Evolutionary conservation across 495 filamentous ascomycete species (phyloP).

Genomic region (Parachaetomium inaequale): DNA sequence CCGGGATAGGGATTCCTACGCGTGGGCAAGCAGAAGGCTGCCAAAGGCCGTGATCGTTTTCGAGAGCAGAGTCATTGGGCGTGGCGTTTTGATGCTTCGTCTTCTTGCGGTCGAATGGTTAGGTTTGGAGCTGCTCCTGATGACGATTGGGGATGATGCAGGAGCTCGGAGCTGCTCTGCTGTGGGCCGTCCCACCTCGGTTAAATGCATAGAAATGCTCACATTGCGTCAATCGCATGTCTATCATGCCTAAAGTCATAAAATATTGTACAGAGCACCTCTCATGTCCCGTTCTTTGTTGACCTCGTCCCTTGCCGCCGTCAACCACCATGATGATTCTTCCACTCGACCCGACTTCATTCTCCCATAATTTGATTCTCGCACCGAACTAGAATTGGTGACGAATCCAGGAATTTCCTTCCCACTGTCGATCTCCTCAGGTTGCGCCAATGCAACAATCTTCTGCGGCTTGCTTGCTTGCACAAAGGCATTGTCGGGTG

Average conservation of each 20-base stretch:
- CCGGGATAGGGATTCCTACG: constrained; percentile 49
- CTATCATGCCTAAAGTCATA: not conserved
- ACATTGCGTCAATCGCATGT: too few species aligned
- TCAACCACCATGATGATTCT: not conserved
- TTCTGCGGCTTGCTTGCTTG: not conserved
- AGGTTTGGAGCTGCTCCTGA: not conserved
- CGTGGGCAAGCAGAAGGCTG: constrained; percentile 64
- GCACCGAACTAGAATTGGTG: not conserved
- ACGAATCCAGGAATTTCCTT: not conserved
- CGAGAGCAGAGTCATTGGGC: constrained; percentile 64
- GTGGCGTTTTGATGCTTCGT: not conserved
- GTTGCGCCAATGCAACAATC: not conserved
- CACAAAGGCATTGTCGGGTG: constrained; percentile 7
- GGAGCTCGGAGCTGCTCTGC: not conserved
- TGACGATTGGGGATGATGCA: not conserved
- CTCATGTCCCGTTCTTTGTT: not conserved
- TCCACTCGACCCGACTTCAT: not conserved
- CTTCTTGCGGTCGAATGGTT: not conserved
- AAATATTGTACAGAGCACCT: not conserved
- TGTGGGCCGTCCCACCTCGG: not conserved
- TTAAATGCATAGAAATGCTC: not conserved
- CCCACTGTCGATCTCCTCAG: not conserved
- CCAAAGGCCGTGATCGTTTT: constrained; percentile 62
- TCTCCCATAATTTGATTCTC: not conserved
- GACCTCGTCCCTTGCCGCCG: not conserved